These are phyloP conservation scores for Neofusicoccum umdonicola DNA, from an alignment of 2,329 filamentous ascomycete genomes.

Conservation along the genomic window DNA sequence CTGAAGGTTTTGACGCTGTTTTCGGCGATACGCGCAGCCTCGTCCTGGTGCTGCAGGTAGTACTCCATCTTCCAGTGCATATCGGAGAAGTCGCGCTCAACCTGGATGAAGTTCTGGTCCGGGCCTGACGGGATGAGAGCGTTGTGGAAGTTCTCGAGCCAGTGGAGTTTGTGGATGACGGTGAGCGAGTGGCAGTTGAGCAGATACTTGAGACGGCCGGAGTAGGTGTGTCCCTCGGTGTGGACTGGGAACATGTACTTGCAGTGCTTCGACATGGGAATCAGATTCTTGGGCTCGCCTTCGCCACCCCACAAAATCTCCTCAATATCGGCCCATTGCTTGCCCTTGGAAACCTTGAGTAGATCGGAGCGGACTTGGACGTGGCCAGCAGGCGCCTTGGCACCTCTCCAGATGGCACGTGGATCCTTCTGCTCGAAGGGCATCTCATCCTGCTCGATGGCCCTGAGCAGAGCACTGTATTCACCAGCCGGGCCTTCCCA, in stretches of 20 bases:
- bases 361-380: constrained; percentile 23
- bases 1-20: constrained; percentile 50
- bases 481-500: constrained; percentile 16
- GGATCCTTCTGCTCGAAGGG: constrained; percentile 21
- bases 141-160: constrained; percentile 50
- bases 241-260: constrained; percentile 23
- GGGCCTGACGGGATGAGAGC: constrained; percentile 45
- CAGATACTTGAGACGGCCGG: constrained; percentile 34
- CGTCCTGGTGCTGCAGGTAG: constrained; percentile 38
- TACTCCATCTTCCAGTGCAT: constrained; percentile 36
- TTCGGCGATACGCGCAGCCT: constrained; percentile 48
- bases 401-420: constrained; percentile 25
- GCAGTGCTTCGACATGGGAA: constrained; percentile 27
- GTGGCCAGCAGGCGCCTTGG: constrained; percentile 23
- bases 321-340: constrained; percentile 25
- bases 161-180: constrained; percentile 50
- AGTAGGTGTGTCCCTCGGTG: constrained; percentile 29
- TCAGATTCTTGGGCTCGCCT: constrained; percentile 9
- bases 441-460: constrained; percentile 2
- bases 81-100: constrained; percentile 45
- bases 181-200: constrained; percentile 44
- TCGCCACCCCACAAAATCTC: constrained; percentile 18
- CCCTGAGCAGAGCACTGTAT: constrained; percentile 19
- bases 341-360: constrained; percentile 20
- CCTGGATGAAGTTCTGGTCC: constrained; percentile 51